Evolutionary conservation across 2,329 filamentous ascomycete genomes (phyloP).

Genomic region (Onygenales sp.): DNA sequence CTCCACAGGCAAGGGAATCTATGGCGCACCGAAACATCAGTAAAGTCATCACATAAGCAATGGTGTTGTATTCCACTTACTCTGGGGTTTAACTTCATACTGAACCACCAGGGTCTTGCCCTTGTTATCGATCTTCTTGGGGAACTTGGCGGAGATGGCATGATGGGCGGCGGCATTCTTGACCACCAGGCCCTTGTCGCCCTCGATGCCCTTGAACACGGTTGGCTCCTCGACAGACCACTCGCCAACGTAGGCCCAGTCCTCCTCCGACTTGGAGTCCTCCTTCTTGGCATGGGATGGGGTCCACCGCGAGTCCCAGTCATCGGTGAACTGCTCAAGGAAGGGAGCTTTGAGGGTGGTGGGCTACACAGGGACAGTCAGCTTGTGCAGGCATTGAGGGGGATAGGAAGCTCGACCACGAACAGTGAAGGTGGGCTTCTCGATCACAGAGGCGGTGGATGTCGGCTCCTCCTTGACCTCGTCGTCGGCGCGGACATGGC

Average conservation of each 20-base stretch:
- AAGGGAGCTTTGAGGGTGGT: slow-evolving; percentile 84
- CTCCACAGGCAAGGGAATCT: slow-evolving; percentile 95
- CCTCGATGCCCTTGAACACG: slow-evolving; percentile 83
- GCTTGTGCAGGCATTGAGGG: slow-evolving; percentile 8
- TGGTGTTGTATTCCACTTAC: slow-evolving; percentile 46
- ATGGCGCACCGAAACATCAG: slow-evolving; percentile 9
- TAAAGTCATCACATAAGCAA: slow-evolving; percentile 19
- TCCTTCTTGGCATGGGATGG: slow-evolving; percentile 96
- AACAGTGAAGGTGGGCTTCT: slow-evolving; percentile 81
- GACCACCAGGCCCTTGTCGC: slow-evolving; percentile 92
- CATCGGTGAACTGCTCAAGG: slow-evolving; percentile 96
- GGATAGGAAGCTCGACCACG: slow-evolving; percentile 29
- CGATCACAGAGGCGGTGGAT: slow-evolving; percentile 42
- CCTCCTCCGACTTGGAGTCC: slow-evolving; percentile 66
- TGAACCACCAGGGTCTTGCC: slow-evolving; percentile 94
- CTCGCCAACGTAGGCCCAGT: slow-evolving; percentile 95
- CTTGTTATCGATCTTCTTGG: slow-evolving; percentile 94
- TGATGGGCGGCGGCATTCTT: slow-evolving; percentile 98
- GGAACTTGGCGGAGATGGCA: slow-evolving; percentile 98
- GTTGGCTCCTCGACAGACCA: slow-evolving; percentile 94
- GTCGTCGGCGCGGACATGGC: slow-evolving; percentile 58
- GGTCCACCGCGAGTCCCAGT: slow-evolving; percentile 91
- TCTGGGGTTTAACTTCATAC: slow-evolving; percentile 98
- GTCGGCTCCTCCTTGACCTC: slow-evolving; percentile 54
- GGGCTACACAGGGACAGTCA: slow-evolving; percentile 49